Conservation (phyloP, 2,329 filamentous ascomycete species). For the Atkinsonella texensis region DNA sequence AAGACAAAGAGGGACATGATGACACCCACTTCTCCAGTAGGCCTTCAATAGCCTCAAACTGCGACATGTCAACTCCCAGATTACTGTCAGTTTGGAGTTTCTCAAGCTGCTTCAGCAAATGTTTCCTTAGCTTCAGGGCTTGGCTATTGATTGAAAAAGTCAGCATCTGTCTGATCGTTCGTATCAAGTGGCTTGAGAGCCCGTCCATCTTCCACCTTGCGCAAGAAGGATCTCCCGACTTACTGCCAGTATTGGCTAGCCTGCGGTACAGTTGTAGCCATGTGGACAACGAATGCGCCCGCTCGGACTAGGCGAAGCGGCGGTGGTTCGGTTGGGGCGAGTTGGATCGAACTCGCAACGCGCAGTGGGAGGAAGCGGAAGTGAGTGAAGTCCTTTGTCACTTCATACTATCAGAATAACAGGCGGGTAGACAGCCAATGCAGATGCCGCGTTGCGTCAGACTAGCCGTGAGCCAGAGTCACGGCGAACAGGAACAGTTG, state of each 20-base stretch:
- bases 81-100: conserved; percentile 25
- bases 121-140: conserved; percentile 31
- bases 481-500: conserved; percentile 15
- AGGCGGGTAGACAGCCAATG: conserved; percentile 9
- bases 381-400: conserved; percentile 15
- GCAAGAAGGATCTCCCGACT: conserved; percentile 10
- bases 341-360: not conserved
- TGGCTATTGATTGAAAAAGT: conserved; percentile 18
- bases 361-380: conserved; percentile 2
- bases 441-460: conserved; percentile 12
- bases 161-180: conserved; percentile 1
- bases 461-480: conserved; percentile 23
- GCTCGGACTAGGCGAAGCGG: conserved; percentile 6
- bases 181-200: not conserved
- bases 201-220: not conserved
- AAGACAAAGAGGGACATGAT: conserved; percentile 16
- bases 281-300: not conserved
- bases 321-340: not conserved
- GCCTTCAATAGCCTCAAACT: conserved; percentile 32
- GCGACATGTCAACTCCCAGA: conserved; percentile 26
- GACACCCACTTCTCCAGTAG: conserved; percentile 21
- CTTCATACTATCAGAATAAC: conserved; percentile 23
- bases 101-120: conserved; percentile 30
- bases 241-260: conserved; percentile 29
- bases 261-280: conserved; percentile 13